Conservation (phyloP, 228 moss, liverwort and hornwort species). For the Sphagnum magellanicum region DNA sequence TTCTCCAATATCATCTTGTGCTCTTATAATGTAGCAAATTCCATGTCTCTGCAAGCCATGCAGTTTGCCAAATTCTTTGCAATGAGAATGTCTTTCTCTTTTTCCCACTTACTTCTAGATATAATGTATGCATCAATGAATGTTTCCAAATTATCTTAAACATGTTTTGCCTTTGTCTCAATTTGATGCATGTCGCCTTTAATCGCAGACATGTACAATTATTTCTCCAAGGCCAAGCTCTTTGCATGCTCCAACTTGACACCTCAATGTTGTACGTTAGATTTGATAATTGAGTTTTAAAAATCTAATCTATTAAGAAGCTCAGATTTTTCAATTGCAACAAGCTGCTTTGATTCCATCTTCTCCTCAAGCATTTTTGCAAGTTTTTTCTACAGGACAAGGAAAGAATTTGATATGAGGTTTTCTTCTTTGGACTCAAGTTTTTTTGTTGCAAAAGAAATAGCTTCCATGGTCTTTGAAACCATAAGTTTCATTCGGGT, state of each 20-base stretch:
- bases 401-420: constrained; percentile 27
- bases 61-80: constrained; percentile 38
- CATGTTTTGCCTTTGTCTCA: constrained; percentile 21
- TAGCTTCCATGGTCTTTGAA: constrained; percentile 26
- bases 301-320: neutral
- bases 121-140: constrained; percentile 40
- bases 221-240: constrained; percentile 24
- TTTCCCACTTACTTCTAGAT: constrained; percentile 55
- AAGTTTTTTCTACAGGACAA: constrained; percentile 22
- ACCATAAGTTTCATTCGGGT: constrained; percentile 26
- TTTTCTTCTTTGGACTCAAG: constrained; percentile 17
- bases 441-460: constrained; percentile 14
- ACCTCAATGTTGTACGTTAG: too few relatives aligned
- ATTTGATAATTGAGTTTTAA: too few relatives aligned
- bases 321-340: constrained; percentile 4
- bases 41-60: constrained; percentile 54
- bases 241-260: constrained; percentile 9
- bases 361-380: constrained; percentile 11
- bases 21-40: constrained; percentile 25
- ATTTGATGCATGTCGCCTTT: constrained; percentile 17
- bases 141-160: constrained; percentile 32
- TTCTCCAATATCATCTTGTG: constrained; percentile 28
- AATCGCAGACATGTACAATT: constrained; percentile 28
- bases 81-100: constrained; percentile 28
- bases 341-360: constrained; percentile 5